Conservation (phyloP, 2,329 filamentous ascomycete species). For the Colletotrichum sp. region DNA sequence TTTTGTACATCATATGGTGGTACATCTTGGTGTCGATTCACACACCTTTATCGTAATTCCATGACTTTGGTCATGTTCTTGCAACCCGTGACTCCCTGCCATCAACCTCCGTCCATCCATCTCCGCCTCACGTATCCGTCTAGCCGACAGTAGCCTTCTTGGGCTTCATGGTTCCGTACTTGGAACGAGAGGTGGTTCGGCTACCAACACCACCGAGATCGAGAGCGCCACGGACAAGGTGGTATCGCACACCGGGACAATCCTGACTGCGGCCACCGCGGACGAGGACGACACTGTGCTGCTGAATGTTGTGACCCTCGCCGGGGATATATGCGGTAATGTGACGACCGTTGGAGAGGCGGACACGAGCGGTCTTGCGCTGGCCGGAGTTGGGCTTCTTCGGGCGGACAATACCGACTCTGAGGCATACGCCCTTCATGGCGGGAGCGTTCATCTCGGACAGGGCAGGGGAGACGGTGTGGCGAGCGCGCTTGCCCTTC, state of each 20-base stretch:
- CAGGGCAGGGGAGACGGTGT: slow-evolving; percentile 87
- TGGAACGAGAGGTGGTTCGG: slow-evolving; percentile 84
- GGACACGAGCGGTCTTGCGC: slow-evolving; percentile 91
- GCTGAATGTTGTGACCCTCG: slow-evolving; percentile 98
- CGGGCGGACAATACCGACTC: slow-evolving; percentile 90
- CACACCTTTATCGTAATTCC: not conserved
- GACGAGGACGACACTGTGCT: slow-evolving; percentile 97
- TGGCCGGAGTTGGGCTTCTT: slow-evolving; percentile 99
- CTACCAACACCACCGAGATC: slow-evolving; percentile 94
- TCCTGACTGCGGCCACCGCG: slow-evolving; percentile 92
- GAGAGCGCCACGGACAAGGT: slow-evolving; percentile 87
- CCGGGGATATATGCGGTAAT: slow-evolving; percentile 95
- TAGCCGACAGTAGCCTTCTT: slow-evolving; percentile 74
- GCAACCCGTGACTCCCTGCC: not conserved
- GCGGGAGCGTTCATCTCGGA: slow-evolving; percentile 71
- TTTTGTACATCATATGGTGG: slow-evolving; percentile 7
- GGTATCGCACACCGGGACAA: slow-evolving; percentile 98
- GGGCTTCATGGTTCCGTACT: slow-evolving; percentile 98
- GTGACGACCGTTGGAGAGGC: slow-evolving; percentile 84
- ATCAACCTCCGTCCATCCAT: not conserved
- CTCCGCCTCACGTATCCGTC: not conserved
- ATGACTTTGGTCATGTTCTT: not conserved
- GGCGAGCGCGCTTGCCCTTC: slow-evolving; percentile 75
- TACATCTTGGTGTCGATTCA: not conserved
- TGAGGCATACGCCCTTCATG: slow-evolving; percentile 95